Conservation (phyloP, 2,329 filamentous ascomycete genomes). For the Pseudocercospora pini-densiflorae region DNA sequence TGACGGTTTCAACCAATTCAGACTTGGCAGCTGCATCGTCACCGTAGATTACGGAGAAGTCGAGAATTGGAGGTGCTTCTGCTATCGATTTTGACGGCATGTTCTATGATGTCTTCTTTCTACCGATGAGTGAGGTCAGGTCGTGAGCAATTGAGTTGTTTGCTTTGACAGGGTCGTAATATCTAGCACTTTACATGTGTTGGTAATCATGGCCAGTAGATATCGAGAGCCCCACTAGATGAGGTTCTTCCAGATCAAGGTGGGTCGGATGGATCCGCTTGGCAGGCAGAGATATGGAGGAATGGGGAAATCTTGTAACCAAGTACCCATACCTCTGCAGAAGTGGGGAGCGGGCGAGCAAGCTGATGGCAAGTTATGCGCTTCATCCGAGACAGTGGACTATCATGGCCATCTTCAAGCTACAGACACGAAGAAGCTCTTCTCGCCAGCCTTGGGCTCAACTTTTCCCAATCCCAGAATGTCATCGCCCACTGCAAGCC, state of each 20-base stretch:
- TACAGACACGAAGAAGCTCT: neutral
- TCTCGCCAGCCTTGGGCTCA: neutral
- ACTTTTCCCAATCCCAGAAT: neutral
- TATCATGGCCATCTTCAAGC: neutral
- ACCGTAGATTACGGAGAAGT: neutral
- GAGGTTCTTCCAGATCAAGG: neutral
- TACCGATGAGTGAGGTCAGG: neutral
- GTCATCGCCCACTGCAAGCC: neutral
- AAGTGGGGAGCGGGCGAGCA: neutral
- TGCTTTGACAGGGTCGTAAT: neutral
- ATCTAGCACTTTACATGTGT: neutral
- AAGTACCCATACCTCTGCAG: slow-evolving; percentile 71
- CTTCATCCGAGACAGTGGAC: neutral
- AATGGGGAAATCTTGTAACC: slow-evolving; percentile 53
- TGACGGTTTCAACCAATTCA: neutral
- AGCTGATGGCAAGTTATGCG: neutral
- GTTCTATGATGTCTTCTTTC: neutral
- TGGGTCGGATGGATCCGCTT: neutral
- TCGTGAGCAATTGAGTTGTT: neutral
- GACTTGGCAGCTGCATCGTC: neutral
- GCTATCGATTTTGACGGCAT: neutral
- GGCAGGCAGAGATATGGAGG: neutral
- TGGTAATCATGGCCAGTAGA: neutral
- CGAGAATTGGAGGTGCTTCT: neutral
- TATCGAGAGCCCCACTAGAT: neutral